phyloP scores from a whole-genome alignment of 1,139 yeast species.

The Yamadazyma friedrichii region DNA sequence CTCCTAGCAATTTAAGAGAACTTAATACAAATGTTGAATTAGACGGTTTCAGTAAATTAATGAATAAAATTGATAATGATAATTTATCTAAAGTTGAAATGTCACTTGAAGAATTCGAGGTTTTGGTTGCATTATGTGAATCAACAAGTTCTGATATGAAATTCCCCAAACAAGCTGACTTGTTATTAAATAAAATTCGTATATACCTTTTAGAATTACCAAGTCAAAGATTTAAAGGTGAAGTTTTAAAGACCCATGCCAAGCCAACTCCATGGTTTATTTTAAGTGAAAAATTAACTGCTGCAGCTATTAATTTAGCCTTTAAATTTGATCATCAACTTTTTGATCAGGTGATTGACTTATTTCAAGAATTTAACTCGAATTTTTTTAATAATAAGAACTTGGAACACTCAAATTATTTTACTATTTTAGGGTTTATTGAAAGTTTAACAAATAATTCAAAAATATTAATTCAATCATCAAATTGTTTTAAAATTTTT shows the following conservation, averaged over 20 bases:
- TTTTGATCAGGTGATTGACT: constrained; percentile 26
- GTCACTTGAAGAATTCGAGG: constrained; percentile 63
- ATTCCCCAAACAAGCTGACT: constrained; percentile 45
- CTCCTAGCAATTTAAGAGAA: constrained; percentile 17
- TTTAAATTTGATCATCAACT: constrained; percentile 26
- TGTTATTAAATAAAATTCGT: constrained; percentile 52
- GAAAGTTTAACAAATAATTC: constrained; percentile 41
- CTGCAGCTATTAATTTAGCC: constrained; percentile 38
- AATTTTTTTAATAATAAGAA: constrained; percentile 21
- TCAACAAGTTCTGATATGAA: constrained; percentile 46
- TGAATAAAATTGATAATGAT: constrained; percentile 18
- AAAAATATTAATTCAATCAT: constrained; percentile 27
- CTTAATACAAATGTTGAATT: constrained; percentile 12
- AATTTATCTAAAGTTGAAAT: constrained; percentile 37
- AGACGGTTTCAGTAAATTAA: constrained; percentile 23
- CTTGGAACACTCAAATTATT: constrained; percentile 37
- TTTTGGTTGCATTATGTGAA: constrained; percentile 63
- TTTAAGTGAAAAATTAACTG: constrained; percentile 34
- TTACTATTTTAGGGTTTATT: constrained; percentile 46
- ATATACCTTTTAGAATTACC: constrained; percentile 62
- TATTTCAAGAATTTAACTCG: constrained; percentile 30
- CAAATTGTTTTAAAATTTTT: constrained; percentile 32
- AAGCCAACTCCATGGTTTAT: constrained; percentile 39
- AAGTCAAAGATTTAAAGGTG: constrained; percentile 39
- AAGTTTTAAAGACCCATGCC: constrained; percentile 21